phyloP scores from a whole-genome alignment of 148 eudicot species.

The Cornus suecica region DNA sequence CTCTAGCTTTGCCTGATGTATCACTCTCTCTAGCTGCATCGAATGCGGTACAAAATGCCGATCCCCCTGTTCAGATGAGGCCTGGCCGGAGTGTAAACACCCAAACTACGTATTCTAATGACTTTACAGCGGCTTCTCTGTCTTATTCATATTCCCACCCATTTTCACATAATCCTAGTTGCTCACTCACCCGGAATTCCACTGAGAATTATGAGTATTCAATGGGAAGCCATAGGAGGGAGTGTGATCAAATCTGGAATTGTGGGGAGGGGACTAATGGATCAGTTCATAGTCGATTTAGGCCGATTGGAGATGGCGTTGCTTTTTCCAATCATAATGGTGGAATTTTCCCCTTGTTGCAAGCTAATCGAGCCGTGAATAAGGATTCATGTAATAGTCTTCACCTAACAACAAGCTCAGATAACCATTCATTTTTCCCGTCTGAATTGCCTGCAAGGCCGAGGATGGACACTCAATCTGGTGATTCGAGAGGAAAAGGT shows the following conservation, averaged over 20 bases:
- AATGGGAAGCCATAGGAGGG: conserved; percentile 57
- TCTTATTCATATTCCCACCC: conserved; percentile 70
- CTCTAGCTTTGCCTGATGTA: conserved; percentile 69
- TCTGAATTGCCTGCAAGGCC: conserved; percentile 79
- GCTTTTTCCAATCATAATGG: conserved; percentile 49
- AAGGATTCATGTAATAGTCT: conserved; percentile 50
- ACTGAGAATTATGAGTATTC: conserved; percentile 71
- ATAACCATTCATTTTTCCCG: conserved; percentile 63
- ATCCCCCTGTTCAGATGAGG: conserved; percentile 23
- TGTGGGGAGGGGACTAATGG: conserved; percentile 92
- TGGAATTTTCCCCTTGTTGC: conserved; percentile 43
- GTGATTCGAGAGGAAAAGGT: conserved; percentile 49
- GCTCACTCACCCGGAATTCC: conserved; percentile 73
- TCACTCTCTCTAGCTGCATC: conserved; percentile 68
- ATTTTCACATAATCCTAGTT: conserved; percentile 80
- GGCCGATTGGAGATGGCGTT: conserved; percentile 78
- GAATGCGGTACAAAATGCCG: conserved; percentile 38
- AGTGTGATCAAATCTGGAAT: conserved; percentile 72
- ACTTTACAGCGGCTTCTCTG: conserved; percentile 61
- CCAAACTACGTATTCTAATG: conserved; percentile 62
- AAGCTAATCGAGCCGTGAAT: conserved; percentile 34
- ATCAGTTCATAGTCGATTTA: conserved; percentile 86
- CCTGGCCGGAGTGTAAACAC: conserved; percentile 50
- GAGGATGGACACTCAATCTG: conserved; percentile 40
- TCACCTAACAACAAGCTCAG: conserved; percentile 50